A percentile compares a stretch with the other conserved stretches of the same genome.
These are phyloP conservation scores for Termitomyces sp. DNA, from an alignment of 768 basidiomycete species.

Conservation along the genomic window DNA sequence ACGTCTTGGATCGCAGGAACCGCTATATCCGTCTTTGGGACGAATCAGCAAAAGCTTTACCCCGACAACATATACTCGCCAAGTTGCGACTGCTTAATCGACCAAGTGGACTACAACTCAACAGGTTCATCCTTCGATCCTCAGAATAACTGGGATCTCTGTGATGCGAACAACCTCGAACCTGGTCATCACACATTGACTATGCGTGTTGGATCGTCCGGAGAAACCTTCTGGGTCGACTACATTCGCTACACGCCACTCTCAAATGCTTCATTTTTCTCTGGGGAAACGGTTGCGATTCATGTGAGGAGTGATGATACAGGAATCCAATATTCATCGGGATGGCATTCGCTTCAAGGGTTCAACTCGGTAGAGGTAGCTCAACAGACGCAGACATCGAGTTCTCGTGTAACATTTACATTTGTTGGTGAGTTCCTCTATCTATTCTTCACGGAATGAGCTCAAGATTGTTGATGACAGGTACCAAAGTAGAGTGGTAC, in stretches of 20 bases:
- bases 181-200: neutral
- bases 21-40: neutral
- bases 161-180: neutral
- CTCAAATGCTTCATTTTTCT: neutral
- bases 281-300: neutral
- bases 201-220: neutral
- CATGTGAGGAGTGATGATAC: constrained; percentile 1
- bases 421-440: neutral
- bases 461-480: neutral
- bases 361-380: neutral
- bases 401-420: neutral
- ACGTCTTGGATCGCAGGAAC: neutral
- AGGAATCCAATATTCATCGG: neutral
- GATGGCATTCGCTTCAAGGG: neutral
- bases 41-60: neutral
- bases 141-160: constrained; percentile 5
- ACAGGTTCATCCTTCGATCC: neutral
- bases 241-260: constrained; percentile 4
- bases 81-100: neutral
- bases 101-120: neutral
- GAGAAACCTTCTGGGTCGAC: neutral
- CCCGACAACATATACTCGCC: neutral
- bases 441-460: neutral
- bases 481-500: neutral
- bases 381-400: neutral